phyloP scores from a whole-genome alignment of 345 rosid species.

The Orychophragmus violaceus region DNA sequence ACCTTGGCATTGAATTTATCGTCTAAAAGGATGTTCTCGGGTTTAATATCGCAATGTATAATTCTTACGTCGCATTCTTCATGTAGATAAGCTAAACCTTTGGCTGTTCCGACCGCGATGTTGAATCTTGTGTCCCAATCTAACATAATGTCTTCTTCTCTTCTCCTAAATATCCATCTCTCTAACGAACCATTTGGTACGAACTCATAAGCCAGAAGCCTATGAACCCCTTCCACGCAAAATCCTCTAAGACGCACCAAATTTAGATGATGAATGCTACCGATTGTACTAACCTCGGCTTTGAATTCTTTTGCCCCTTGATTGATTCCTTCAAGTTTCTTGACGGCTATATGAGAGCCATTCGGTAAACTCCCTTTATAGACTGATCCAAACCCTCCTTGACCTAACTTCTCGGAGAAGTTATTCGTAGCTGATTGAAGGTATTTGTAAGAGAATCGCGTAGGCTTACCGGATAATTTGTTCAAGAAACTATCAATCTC shows the following conservation, averaged over 20 bases:
- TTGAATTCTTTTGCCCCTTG: constrained; percentile 94
- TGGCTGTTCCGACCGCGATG: constrained; percentile 83
- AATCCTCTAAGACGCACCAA: constrained; percentile 81
- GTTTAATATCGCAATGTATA: constrained; percentile 89
- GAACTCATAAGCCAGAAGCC: constrained; percentile 84
- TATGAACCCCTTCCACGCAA: constrained; percentile 77
- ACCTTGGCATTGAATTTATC: constrained; percentile 76
- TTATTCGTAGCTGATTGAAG: constrained; percentile 72
- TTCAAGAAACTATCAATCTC: constrained; percentile 80
- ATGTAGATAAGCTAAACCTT: constrained; percentile 88
- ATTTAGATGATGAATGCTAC: constrained; percentile 87
- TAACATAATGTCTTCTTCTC: constrained; percentile 36
- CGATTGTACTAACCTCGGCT: constrained; percentile 89
- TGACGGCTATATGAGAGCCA: constrained; percentile 78
- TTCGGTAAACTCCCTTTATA: constrained; percentile 69
- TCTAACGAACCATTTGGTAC: constrained; percentile 82
- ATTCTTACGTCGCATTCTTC: constrained; percentile 81
- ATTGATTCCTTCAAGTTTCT: constrained; percentile 89
- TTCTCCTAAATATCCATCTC: constrained; percentile 75
- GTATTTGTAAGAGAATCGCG: constrained; percentile 62
- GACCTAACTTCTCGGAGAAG: constrained; percentile 80
- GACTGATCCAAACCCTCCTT: constrained; percentile 93
- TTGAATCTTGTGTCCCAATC: constrained; percentile 75
- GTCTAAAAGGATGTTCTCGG: constrained; percentile 83
- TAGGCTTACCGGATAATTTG: constrained; percentile 70